These are phyloP conservation scores for Tirmania nivea DNA, from an alignment of 495 filamentous ascomycete species.

Conservation along the genomic window DNA sequence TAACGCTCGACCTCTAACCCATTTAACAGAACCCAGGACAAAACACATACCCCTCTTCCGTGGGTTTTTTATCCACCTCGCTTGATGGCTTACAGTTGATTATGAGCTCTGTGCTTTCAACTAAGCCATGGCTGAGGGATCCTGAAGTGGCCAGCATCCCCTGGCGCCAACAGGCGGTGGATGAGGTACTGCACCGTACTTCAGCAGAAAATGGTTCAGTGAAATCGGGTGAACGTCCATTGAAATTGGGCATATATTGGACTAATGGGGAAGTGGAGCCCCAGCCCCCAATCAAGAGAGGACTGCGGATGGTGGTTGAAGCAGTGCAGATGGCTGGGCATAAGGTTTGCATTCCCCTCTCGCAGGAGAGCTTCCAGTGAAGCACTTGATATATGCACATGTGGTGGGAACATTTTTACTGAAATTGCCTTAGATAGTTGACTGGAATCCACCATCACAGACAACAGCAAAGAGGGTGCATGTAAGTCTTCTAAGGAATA, in stretches of 20 bases:
- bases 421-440: slow-evolving; percentile 26
- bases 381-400: too few species aligned
- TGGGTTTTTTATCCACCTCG: slow-evolving; percentile 28
- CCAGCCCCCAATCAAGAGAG: slow-evolving; percentile 29
- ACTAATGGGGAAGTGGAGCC: slow-evolving; percentile 29
- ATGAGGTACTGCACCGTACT: slow-evolving; percentile 24
- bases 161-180: slow-evolving; percentile 25
- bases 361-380: too few species aligned
- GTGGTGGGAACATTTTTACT: too few species aligned
- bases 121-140: slow-evolving; percentile 26
- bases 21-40: background rate
- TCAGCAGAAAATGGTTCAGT: slow-evolving; percentile 13
- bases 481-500: background rate
- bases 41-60: slow-evolving; percentile 21
- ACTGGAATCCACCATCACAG: slow-evolving; percentile 26
- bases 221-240: too few species aligned
- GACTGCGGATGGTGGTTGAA: slow-evolving; percentile 21
- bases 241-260: slow-evolving; percentile 20
- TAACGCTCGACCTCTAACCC: background rate
- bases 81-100: slow-evolving; percentile 22
- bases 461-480: slow-evolving; percentile 4
- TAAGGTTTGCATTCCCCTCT: background rate
- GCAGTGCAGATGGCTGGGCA: background rate
- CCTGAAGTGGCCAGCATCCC: slow-evolving; percentile 27
- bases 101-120: slow-evolving; percentile 24